phyloP scores from a whole-genome alignment of 1,139 yeast genomes.

The Geotrichum reessii region DNA sequence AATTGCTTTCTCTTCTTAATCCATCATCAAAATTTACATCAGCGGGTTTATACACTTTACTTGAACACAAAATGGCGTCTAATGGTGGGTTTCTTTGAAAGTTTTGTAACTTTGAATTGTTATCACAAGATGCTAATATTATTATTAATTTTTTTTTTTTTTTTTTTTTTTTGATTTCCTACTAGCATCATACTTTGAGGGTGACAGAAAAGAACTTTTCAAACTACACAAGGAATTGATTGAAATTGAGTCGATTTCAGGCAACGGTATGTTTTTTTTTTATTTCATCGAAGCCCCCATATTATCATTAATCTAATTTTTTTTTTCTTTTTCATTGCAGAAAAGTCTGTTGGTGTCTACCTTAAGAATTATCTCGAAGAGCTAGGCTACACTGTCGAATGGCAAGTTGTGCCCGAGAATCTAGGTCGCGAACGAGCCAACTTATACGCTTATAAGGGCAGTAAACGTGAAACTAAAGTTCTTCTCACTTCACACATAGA shows the following conservation, averaged over 20 bases:
- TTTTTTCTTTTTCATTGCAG: conserved; percentile 22
- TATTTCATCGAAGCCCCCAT: too few relatives aligned
- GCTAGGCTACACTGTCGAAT: conserved; percentile 50
- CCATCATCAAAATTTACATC: not conserved
- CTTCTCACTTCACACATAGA: conserved; percentile 75
- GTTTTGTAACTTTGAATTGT: not conserved
- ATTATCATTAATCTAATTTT: too few relatives aligned
- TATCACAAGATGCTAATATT: not conserved
- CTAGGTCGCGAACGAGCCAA: conserved; percentile 40
- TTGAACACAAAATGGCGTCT: not conserved
- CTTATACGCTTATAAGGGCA: conserved; percentile 53
- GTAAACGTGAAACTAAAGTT: conserved; percentile 44
- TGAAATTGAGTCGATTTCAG: conserved; percentile 39
- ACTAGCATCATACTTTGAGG: conserved; percentile 14
- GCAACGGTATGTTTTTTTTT: conserved; percentile 22
- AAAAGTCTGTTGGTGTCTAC: conserved; percentile 35
- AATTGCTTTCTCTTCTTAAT: not conserved
- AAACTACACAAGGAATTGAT: conserved; percentile 39
- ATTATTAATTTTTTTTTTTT: too few relatives aligned
- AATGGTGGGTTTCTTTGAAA: not conserved
- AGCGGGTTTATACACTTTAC: not conserved
- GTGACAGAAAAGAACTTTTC: conserved; percentile 20
- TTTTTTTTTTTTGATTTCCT: not conserved
- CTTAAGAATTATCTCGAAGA: conserved; percentile 38
- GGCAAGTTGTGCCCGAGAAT: conserved; percentile 37